A percentile compares a stretch with the other conserved stretches of the same genome.
Evolutionary conservation across 805 yeast genomes (phyloP).

Genomic region (Candida xiaguanensis): DNA sequence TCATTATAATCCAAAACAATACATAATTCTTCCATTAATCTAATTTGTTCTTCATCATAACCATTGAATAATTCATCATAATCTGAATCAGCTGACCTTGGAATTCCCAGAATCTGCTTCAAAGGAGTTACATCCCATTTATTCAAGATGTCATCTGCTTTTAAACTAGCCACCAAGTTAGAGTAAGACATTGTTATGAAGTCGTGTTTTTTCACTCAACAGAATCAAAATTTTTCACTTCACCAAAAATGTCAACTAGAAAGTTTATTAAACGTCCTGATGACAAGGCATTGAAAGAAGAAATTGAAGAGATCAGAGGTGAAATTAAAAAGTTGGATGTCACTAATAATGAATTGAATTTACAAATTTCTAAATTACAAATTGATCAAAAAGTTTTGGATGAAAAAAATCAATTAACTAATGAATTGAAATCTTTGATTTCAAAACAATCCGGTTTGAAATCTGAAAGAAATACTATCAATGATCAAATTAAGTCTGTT

Average conservation of each 20-base stretch:
- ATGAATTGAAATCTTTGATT: slow-evolving; percentile 38
- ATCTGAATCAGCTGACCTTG: slow-evolving; percentile 39
- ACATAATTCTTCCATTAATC: slow-evolving; percentile 94
- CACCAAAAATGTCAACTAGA: slow-evolving; percentile 9
- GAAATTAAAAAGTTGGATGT: slow-evolving; percentile 63
- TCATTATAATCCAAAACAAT: slow-evolving; percentile 89
- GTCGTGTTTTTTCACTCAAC: slow-evolving; percentile 4
- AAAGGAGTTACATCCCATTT: slow-evolving; percentile 70
- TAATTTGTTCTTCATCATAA: slow-evolving; percentile 91
- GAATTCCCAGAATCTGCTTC: slow-evolving; percentile 55
- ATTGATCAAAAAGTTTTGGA: slow-evolving; percentile 28
- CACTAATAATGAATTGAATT: slow-evolving; percentile 47
- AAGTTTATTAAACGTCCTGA: slow-evolving; percentile 74
- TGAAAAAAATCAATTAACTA: slow-evolving; percentile 31
- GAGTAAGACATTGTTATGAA: slow-evolving; percentile 5
- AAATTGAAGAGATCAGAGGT: slow-evolving; percentile 50
- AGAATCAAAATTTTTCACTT: slow-evolving; percentile 3
- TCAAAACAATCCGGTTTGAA: slow-evolving; percentile 47
- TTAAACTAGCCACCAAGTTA: slow-evolving; percentile 50
- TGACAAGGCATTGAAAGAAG: slow-evolving; percentile 56
- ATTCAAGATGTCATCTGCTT: slow-evolving; percentile 46
- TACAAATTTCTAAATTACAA: slow-evolving; percentile 46
- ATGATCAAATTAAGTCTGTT: slow-evolving; percentile 66
- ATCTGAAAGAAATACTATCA: slow-evolving; percentile 46
- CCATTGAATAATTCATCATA: slow-evolving; percentile 61